These are phyloP conservation scores for Aspergillus hortae DNA, from an alignment of 2,329 filamentous ascomycete genomes.

Conservation along the genomic window DNA sequence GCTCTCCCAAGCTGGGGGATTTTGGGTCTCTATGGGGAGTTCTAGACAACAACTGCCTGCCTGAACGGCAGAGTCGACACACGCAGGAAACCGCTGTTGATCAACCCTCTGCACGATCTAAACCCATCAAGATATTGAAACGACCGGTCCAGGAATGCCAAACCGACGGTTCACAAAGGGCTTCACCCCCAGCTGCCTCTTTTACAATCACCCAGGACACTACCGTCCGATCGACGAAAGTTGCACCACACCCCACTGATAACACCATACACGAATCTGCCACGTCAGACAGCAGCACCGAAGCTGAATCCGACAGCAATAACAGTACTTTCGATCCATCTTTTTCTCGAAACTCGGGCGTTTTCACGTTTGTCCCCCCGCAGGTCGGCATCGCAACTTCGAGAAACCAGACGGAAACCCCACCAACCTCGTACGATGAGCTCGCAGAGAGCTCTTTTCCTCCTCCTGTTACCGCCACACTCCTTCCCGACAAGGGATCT, in stretches of 20 bases:
- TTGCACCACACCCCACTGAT: slow-evolving; percentile 4
- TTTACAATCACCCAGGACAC: slow-evolving; percentile 2
- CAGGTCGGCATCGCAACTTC: slow-evolving; percentile 20
- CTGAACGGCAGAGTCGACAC: slow-evolving; percentile 3
- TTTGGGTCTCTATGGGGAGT: slow-evolving; percentile 43
- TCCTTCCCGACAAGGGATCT: slow-evolving; percentile 9
- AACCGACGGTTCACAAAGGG: background rate
- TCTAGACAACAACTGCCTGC: slow-evolving; percentile 24
- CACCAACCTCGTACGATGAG: slow-evolving; percentile 36
- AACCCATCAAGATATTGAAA: slow-evolving; percentile 20
- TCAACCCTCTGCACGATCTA: slow-evolving; percentile 3
- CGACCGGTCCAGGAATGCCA: slow-evolving; percentile 3
- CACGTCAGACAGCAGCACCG: slow-evolving; percentile 25
- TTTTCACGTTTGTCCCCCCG: slow-evolving; percentile 23
- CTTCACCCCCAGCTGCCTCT: slow-evolving; percentile 1
- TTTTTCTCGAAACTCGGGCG: slow-evolving; percentile 13
- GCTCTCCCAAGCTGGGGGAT: slow-evolving; percentile 36
- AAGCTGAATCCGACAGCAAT: slow-evolving; percentile 28
- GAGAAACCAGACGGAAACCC: slow-evolving; percentile 22
- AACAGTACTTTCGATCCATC: slow-evolving; percentile 29
- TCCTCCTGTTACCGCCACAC: slow-evolving; percentile 11
- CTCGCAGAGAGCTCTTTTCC: slow-evolving; percentile 14
- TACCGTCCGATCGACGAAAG: slow-evolving; percentile 3
- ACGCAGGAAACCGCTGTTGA: background rate
- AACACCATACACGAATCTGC: slow-evolving; percentile 9